Base-by-base conservation (phyloP, 163 green algal species). In the Volvox carteri region DNA sequence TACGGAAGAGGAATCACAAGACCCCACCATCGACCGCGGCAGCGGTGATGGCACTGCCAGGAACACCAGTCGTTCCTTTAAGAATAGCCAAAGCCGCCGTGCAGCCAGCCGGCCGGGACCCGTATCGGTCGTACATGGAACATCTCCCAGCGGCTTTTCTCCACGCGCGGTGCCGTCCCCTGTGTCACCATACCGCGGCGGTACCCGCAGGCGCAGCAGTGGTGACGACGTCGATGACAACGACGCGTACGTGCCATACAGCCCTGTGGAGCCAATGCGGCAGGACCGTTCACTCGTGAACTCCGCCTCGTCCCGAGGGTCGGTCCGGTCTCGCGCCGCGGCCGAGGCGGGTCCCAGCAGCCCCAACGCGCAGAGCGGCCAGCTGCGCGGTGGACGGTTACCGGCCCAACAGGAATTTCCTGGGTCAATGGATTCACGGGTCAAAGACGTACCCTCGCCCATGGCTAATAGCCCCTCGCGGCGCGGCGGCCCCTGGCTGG, bases 401-500 rank as follows among this genome's bases (percentile, higher is more conserved):
- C n/a, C n/a, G n/a, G n/a, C n/a, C n/a, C n/a, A n/a, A n/a, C n/a
- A n/a, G n/a, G n/a, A n/a, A n/a, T n/a, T n/a, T n/a, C n/a, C n/a
- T n/a, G n/a, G n/a, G n/a, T n/a, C n/a, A n/a, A n/a, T 23, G 54
- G 54, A 30, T 23, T 65, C 54, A 65, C 54, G 2, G 44, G 2
- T 46, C 4, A 25, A 23, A 65, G 70, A 75, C 3, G n/a, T n/a
- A n/a, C n/a, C n/a, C n/a, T 75, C 65, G 30, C 30, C 65, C 30
- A 23, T 12, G 11, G 30, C 65, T 25, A 44, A 25, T 4, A 16
- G n/a, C 28, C 28, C 30, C 18, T 42, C 30, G 41, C 25, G 48
- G 75, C 75, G 46, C 75, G 50, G 75, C 5, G n/a, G 16, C 30
- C 28, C n/a, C 16, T 85, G 76, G 76, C 50, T 85, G 6, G 76